Evolutionary conservation across 2,329 filamentous ascomycete genomes (phyloP).

Genomic region (Fusarium falciforme): DNA sequence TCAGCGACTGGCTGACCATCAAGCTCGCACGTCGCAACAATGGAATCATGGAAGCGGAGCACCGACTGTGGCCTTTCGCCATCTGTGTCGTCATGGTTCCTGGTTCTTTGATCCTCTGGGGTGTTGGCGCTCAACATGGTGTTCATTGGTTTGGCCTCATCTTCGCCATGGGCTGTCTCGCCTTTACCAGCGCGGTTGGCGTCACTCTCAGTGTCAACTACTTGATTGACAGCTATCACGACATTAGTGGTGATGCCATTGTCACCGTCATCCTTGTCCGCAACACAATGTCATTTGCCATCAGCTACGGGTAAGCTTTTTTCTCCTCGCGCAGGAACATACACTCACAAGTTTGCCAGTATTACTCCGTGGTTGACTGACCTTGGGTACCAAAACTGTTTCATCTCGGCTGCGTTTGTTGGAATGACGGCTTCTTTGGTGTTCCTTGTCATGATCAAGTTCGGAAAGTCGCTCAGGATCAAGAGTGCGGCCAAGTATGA

Average conservation of each 20-base stretch:
- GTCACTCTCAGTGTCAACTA: slow-evolving; percentile 54
- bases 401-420: slow-evolving; percentile 55
- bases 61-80: slow-evolving; percentile 55
- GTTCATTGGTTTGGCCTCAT: slow-evolving; percentile 57
- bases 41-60: slow-evolving; percentile 56
- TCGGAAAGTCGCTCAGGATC: slow-evolving; percentile 50
- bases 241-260: slow-evolving; percentile 54
- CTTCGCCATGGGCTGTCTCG: slow-evolving; percentile 53
- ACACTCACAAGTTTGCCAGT: slow-evolving; percentile 45
- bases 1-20: slow-evolving; percentile 54
- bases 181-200: slow-evolving; percentile 50
- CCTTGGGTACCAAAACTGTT: slow-evolving; percentile 57
- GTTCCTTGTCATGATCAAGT: slow-evolving; percentile 60
- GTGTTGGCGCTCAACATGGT: slow-evolving; percentile 49
- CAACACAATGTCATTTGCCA: slow-evolving; percentile 52
- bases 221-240: slow-evolving; percentile 55
- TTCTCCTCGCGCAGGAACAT: rapidly evolving
- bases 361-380: slow-evolving; percentile 58
- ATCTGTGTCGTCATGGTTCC: slow-evolving; percentile 47
- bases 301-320: slow-evolving; percentile 44
- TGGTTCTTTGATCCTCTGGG: slow-evolving; percentile 47
- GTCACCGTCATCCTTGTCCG: slow-evolving; percentile 54
- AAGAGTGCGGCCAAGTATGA: slow-evolving; percentile 27
- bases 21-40: slow-evolving; percentile 53
- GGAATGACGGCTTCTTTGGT: slow-evolving; percentile 53